These are phyloP conservation scores for Tephrocybe sp. DNA, from an alignment of 768 basidiomycete species.

Conservation along the genomic window DNA sequence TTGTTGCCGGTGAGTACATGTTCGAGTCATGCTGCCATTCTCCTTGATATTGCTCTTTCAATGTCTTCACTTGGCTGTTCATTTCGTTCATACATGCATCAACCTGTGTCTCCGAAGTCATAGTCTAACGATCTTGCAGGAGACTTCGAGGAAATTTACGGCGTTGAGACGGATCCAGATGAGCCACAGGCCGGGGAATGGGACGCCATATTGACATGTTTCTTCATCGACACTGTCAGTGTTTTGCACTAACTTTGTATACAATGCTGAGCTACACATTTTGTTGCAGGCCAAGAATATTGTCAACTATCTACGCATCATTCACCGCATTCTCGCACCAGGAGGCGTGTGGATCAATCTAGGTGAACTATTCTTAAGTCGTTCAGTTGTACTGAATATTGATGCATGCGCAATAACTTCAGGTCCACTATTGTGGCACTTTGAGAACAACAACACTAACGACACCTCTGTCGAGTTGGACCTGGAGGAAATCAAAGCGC, in stretches of 20 bases:
- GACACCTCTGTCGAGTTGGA: constrained; percentile 86
- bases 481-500: constrained; percentile 81
- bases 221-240: constrained; percentile 93
- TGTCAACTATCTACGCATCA: constrained; percentile 84
- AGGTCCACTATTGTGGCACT: constrained; percentile 98
- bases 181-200: constrained; percentile 77
- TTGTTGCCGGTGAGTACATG: constrained; percentile 70
- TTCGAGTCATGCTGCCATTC: neutral
- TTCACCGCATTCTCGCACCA: constrained; percentile 77
- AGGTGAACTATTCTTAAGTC: constrained; percentile 38
- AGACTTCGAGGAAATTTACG: constrained; percentile 93
- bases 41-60: neutral
- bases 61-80: neutral
- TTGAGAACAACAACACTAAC: constrained; percentile 80
- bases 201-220: constrained; percentile 91
- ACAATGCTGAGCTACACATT: neutral
- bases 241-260: neutral
- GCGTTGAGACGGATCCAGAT: constrained; percentile 45
- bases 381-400: neutral
- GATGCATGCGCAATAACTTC: neutral
- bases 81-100: neutral
- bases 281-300: constrained; percentile 78
- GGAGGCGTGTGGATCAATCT: constrained; percentile 94
- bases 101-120: no score
- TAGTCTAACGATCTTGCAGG: constrained; percentile 36